Evolutionary conservation across 2,329 filamentous ascomycete genomes (phyloP).

Genomic region (Drechmeria coniospora): DNA sequence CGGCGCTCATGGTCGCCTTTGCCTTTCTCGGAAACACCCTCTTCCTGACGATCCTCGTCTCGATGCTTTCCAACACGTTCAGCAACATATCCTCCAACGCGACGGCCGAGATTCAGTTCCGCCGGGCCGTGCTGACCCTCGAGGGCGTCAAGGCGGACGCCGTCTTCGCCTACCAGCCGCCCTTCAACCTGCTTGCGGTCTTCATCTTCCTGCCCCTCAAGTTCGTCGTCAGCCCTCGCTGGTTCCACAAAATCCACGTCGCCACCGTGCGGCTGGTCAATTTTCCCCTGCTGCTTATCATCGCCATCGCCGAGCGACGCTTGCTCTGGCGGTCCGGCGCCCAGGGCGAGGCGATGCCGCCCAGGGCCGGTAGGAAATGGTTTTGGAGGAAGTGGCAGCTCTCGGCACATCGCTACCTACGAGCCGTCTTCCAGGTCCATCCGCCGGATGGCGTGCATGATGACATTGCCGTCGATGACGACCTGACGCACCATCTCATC

Average conservation of each 20-base stretch:
- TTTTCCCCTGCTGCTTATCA: slow-evolving; percentile 55
- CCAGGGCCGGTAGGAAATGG: slow-evolving; percentile 19
- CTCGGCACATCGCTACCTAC: slow-evolving; percentile 55
- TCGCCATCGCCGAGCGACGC: slow-evolving; percentile 55
- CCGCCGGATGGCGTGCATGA: slow-evolving; percentile 45
- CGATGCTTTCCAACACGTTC: slow-evolving; percentile 76
- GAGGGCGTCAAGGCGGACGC: slow-evolving; percentile 77
- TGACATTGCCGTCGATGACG: slow-evolving; percentile 43
- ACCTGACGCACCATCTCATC: slow-evolving; percentile 42
- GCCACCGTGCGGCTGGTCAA: slow-evolving; percentile 60
- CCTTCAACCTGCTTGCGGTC: slow-evolving; percentile 69
- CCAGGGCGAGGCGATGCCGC: slow-evolving; percentile 7
- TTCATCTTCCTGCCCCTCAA: slow-evolving; percentile 62
- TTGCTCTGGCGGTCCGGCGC: slow-evolving; percentile 39
- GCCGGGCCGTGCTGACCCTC: slow-evolving; percentile 64
- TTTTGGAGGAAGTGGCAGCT: slow-evolving; percentile 57
- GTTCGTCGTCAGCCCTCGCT: slow-evolving; percentile 60
- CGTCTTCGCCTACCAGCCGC: slow-evolving; percentile 68
- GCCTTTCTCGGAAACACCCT: slow-evolving; percentile 76
- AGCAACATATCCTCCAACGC: slow-evolving; percentile 62
- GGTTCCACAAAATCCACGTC: slow-evolving; percentile 86
- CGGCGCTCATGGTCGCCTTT: slow-evolving; percentile 67
- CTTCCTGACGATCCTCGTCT: slow-evolving; percentile 78
- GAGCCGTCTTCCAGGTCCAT: slow-evolving; percentile 56
- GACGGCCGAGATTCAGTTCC: slow-evolving; percentile 71